These are phyloP conservation scores for Dactylella cylindrospora DNA, from an alignment of 2,329 filamentous ascomycete species.

Conservation along the genomic window DNA sequence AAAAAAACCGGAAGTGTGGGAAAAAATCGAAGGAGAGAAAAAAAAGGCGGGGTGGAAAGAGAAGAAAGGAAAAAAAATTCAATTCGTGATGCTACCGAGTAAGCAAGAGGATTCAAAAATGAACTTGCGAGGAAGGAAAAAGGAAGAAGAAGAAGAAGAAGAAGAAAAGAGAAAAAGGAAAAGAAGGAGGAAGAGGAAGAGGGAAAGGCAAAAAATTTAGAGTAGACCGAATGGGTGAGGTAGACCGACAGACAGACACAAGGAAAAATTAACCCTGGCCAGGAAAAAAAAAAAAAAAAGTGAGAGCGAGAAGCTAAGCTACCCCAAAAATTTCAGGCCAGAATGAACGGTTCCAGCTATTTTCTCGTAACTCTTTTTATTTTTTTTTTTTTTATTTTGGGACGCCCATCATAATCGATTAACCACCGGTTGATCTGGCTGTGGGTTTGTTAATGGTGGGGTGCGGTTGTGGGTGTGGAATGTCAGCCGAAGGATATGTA, in stretches of 20 bases:
- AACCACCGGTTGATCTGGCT: too few species aligned
- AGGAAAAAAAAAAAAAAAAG: neutral
- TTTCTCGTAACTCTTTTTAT: too few species aligned
- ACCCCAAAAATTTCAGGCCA: too few species aligned
- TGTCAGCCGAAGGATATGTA: neutral
- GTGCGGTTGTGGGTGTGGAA: neutral
- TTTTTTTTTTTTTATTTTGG: too few species aligned
- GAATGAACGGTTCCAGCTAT: too few species aligned
- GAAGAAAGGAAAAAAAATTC: conserved; percentile 5
- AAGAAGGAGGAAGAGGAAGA: neutral
- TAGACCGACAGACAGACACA: neutral
- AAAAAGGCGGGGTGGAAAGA: conserved; percentile 1
- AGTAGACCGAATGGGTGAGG: too few species aligned
- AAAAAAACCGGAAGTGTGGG: conserved; percentile 9
- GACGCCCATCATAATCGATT: too few species aligned
- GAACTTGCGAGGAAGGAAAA: conserved; percentile 3
- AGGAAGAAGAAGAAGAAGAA: neutral
- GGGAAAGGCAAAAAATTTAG: neutral
- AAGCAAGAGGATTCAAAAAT: conserved; percentile 15
- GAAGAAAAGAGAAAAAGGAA: neutral
- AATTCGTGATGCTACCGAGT: conserved; percentile 32
- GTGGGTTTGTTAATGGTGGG: too few species aligned
- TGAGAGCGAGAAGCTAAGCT: too few species aligned
- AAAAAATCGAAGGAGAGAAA: neutral
- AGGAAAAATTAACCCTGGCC: neutral